Evolutionary conservation across 306 rosid species (phyloP).

Genomic region (Cucumis sativus): Cucumber_9930_V3 NC_026657.2:4189001-4189500

Average conservation of each 20-base stretch:
- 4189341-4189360: neutral
- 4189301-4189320: constrained; percentile 4
- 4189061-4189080: too few species aligned
- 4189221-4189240: neutral
- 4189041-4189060: too few species aligned
- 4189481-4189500: constrained; percentile 13
- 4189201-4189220: neutral
- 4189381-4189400: neutral
- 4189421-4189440: neutral
- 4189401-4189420: neutral
- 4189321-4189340: neutral
- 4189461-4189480: constrained; percentile 21
- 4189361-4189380: constrained; percentile 7
- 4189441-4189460: neutral
- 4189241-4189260: neutral
- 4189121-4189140: neutral
- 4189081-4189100: too few species aligned
- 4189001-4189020: too few species aligned
- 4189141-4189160: too few species aligned
- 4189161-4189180: neutral
- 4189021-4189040: too few species aligned
- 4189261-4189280: neutral
- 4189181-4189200: neutral
- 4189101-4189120: too few species aligned
- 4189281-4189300: neutral